A percentile compares a stretch with the other conserved stretches of the same genome.
These are phyloP conservation scores for Glycine soja DNA, from an alignment of 306 rosid species.

Conservation along the genomic window DNA sequence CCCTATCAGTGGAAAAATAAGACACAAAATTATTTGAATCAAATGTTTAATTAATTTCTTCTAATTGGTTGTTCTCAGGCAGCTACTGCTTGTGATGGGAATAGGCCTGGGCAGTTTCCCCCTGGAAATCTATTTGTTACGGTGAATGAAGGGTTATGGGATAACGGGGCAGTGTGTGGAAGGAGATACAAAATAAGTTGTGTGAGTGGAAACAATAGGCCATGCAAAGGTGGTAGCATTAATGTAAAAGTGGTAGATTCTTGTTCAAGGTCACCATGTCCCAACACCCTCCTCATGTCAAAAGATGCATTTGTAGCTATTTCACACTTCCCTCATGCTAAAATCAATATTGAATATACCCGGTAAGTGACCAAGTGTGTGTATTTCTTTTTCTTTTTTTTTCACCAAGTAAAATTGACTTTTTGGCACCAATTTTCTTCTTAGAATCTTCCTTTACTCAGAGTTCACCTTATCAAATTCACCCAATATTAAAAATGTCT, in stretches of 20 bases:
- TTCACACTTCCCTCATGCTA: constrained; percentile 41
- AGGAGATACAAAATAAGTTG: constrained; percentile 74
- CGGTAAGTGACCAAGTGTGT: too few relatives aligned
- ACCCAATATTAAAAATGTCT: too few relatives aligned
- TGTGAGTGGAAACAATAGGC: constrained; percentile 63
- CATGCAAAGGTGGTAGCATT: constrained; percentile 69
- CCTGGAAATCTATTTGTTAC: constrained; percentile 60
- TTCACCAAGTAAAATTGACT: too few relatives aligned
- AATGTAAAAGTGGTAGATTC: constrained; percentile 74
- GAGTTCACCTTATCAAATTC: too few relatives aligned
- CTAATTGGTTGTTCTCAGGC: background rate
- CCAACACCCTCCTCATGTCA: constrained; percentile 62
- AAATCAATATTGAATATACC: constrained; percentile 68
- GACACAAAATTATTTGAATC: too few relatives aligned
- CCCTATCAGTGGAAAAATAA: too few relatives aligned
- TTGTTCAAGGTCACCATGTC: constrained; percentile 57
- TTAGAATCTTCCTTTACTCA: too few relatives aligned
- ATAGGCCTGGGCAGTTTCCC: constrained; percentile 56
- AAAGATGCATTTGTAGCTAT: background rate
- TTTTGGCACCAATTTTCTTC: too few relatives aligned
- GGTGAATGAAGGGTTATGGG: constrained; percentile 79
- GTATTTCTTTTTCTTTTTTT: too few relatives aligned
- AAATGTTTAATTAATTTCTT: too few relatives aligned
- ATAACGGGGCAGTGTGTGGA: constrained; percentile 81
- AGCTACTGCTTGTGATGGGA: constrained; percentile 70